Evolutionary conservation across 108 stramenopile genomes (phyloP).

Genomic region (Cylindrotheca closterium): DNA sequence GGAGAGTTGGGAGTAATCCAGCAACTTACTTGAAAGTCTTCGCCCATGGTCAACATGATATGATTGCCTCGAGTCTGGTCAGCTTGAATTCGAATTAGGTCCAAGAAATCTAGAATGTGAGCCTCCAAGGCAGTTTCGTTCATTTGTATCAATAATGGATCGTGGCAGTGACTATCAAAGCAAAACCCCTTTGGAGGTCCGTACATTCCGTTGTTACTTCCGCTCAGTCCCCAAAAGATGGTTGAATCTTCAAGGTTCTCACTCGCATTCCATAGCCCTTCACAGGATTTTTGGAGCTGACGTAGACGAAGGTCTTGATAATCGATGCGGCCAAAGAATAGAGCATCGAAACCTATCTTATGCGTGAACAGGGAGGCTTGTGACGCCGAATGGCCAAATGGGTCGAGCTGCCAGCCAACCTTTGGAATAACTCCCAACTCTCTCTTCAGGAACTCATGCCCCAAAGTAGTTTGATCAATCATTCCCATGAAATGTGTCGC

Average conservation of each 20-base stretch:
- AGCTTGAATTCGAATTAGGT: constrained; percentile 44
- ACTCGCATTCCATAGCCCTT: constrained; percentile 78
- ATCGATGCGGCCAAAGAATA: constrained; percentile 94
- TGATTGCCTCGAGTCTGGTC: constrained; percentile 68
- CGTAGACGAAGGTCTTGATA: constrained; percentile 85
- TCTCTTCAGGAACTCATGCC: constrained; percentile 76
- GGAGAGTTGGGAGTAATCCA: too few species aligned
- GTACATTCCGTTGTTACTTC: constrained; percentile 72
- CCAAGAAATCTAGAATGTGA: constrained; percentile 46
- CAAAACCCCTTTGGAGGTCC: constrained; percentile 70
- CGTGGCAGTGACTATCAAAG: constrained; percentile 60
- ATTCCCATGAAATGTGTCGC: constrained; percentile 89
- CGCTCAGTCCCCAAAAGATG: constrained; percentile 84
- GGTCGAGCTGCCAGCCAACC: constrained; percentile 96
- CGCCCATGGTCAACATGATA: constrained; percentile 88
- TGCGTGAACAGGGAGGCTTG: constrained; percentile 81
- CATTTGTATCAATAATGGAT: constrained; percentile 53
- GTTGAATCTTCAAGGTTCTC: constrained; percentile 14
- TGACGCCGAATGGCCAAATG: constrained; percentile 93
- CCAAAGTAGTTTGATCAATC: constrained; percentile 95
- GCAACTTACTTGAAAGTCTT: constrained; percentile 53
- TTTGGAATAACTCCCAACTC: constrained; percentile 82
- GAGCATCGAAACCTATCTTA: constrained; percentile 82
- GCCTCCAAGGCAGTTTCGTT: constrained; percentile 24
- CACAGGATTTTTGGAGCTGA: constrained; percentile 53